phyloP scores from a whole-genome alignment of 495 filamentous ascomycete genomes.

The Acidiella bohemica region DNA sequence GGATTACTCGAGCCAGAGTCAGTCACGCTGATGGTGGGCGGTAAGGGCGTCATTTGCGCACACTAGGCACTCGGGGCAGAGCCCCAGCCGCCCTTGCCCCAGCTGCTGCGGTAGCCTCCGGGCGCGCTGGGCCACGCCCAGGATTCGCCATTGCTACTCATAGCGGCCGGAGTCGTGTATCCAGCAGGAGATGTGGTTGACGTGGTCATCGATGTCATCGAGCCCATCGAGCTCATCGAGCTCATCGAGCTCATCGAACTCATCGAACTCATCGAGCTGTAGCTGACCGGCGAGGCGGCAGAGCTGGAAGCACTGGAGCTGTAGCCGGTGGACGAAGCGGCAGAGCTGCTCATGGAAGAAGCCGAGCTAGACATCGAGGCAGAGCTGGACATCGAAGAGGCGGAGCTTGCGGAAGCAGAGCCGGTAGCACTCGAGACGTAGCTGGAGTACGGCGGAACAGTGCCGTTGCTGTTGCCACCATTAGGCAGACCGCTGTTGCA shows the following conservation, averaged over 20 bases:
- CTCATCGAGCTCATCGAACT: background rate
- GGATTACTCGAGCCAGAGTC: no score
- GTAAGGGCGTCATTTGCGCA: conserved; percentile 1
- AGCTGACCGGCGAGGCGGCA: background rate
- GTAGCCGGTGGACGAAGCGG: background rate
- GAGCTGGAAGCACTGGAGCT: background rate
- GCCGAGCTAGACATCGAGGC: background rate
- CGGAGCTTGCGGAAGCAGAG: background rate
- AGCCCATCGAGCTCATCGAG: background rate
- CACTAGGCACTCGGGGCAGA: conserved; percentile 3
- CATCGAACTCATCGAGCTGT: background rate
- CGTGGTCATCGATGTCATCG: background rate
- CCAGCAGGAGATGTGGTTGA: background rate
- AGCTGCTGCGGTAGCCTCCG: background rate
- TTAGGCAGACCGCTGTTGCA: no score
- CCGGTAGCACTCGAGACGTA: background rate
- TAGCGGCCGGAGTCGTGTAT: background rate
- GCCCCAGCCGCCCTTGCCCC: background rate
- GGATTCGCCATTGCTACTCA: background rate
- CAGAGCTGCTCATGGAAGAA: background rate
- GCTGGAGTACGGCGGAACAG: background rate
- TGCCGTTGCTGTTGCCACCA: conserved; percentile 6
- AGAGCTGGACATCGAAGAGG: background rate
- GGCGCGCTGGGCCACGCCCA: background rate
- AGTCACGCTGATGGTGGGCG: background rate